Conservation (phyloP, 129 eudicot species). For the Flaveria bidentis region DNA sequence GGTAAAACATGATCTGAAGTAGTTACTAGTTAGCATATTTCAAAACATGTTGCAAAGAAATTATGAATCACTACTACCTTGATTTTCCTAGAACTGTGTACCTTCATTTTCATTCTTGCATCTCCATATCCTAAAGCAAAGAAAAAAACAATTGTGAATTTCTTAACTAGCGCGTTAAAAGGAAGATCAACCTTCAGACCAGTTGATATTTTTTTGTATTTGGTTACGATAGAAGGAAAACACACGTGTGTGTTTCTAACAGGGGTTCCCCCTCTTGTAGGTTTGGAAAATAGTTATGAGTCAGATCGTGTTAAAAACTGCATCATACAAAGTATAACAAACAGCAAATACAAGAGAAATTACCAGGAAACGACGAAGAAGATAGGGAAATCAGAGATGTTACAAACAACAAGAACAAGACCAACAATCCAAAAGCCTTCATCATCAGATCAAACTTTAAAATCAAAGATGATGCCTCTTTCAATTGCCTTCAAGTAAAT, state of each 20-base stretch:
- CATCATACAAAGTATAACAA: background rate
- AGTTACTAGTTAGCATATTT: background rate
- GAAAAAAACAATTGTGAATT: background rate
- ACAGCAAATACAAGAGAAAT: slow-evolving; percentile 5
- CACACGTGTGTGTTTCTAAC: too few species aligned
- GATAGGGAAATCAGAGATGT: slow-evolving; percentile 38
- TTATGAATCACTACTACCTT: slow-evolving; percentile 27
- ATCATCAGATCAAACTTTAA: slow-evolving; percentile 36
- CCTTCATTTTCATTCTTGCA: slow-evolving; percentile 55
- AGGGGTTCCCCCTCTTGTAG: too few species aligned
- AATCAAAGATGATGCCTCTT: too few species aligned
- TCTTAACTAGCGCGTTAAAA: too few species aligned
- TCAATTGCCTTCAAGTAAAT: too few species aligned
- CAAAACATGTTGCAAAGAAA: background rate
- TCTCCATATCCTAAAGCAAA: slow-evolving; percentile 23
- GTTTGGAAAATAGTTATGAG: too few species aligned
- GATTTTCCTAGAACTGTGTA: slow-evolving; percentile 26
- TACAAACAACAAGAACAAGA: slow-evolving; percentile 43
- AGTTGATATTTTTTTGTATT: too few species aligned
- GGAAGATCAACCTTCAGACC: too few species aligned
- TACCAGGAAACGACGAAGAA: slow-evolving; percentile 44
- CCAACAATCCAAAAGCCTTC: slow-evolving; percentile 61
- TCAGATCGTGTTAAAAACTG: too few species aligned
- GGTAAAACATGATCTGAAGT: background rate
- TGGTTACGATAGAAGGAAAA: too few species aligned